phyloP scores from a whole-genome alignment of 371 early-diverging fungal genomes.

The Mortierella sp. region DNA sequence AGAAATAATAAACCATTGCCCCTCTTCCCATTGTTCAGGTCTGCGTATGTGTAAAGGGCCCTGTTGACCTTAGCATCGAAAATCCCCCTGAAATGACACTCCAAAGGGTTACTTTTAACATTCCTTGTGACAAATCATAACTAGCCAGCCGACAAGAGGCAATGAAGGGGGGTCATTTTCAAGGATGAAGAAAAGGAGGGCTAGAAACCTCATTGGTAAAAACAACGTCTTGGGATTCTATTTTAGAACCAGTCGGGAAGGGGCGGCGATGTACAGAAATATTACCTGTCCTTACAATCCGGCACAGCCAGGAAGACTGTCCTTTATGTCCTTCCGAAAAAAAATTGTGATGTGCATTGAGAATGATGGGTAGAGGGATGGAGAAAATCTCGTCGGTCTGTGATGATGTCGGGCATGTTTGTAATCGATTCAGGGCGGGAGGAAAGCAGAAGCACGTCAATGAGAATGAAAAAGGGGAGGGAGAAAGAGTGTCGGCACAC shows the following conservation, averaged over 20 bases:
- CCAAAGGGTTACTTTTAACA: background rate
- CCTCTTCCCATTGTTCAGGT: background rate
- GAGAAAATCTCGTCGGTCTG: background rate
- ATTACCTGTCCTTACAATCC: background rate
- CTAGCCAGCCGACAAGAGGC: too few relatives aligned
- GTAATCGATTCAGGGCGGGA: background rate
- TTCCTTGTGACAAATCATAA: conserved; percentile 2
- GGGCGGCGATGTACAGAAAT: background rate
- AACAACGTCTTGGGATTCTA: background rate
- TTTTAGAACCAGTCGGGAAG: background rate
- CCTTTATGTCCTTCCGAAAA: background rate
- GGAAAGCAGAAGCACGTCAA: background rate
- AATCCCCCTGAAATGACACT: background rate
- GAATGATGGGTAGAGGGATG: background rate
- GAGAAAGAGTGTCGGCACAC: background rate
- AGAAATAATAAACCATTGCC: background rate
- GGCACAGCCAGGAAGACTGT: background rate
- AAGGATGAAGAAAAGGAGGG: background rate
- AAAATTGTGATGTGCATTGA: background rate
- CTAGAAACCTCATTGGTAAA: background rate
- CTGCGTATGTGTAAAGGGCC: background rate
- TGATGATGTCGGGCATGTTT: background rate
- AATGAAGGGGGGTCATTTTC: background rate
- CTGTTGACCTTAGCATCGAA: background rate
- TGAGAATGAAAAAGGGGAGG: background rate